Percentiles rank a stretch among this genome's conserved stretches.
These are phyloP conservation scores for Fraxinus cuspidata DNA, from an alignment of 257 asterid genomes.

Conservation along the genomic window DNA sequence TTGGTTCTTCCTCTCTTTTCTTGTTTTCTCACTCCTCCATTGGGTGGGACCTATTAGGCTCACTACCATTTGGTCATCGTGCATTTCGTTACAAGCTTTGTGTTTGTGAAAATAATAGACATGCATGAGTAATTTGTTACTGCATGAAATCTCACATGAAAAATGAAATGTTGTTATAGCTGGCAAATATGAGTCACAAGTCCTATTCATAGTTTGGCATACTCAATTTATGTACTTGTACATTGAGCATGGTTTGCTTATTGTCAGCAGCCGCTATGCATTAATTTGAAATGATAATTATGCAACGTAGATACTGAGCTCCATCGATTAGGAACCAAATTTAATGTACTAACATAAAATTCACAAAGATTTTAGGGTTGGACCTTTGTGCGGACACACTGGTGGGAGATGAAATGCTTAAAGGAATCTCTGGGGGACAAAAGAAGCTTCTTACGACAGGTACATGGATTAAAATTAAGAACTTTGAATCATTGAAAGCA, in stretches of 20 bases:
- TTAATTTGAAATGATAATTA: not conserved
- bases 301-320: not conserved
- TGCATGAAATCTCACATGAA: not conserved
- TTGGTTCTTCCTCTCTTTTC: too few relatives aligned
- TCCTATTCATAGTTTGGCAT: not conserved
- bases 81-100: too few relatives aligned
- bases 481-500: conserved; percentile 17
- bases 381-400: conserved; percentile 83
- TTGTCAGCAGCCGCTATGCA: not conserved
- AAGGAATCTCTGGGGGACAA: conserved; percentile 97
- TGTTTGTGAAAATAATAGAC: not conserved
- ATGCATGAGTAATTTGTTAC: not conserved
- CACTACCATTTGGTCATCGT: too few relatives aligned
- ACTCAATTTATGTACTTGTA: not conserved
- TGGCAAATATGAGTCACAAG: not conserved
- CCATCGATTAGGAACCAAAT: not conserved
- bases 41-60: too few relatives aligned
- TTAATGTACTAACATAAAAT: conserved; percentile 29
- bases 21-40: too few relatives aligned
- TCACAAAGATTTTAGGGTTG: conserved; percentile 94
- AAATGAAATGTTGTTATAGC: too few relatives aligned
- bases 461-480: conserved; percentile 27
- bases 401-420: conserved; percentile 97
- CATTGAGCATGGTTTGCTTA: not conserved
- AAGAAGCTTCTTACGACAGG: conserved; percentile 92